A percentile compares a stretch with the other conserved stretches of the same genome.
These are phyloP conservation scores for Nannochloropsis gaditana DNA, from an alignment of 108 stramenopile genomes.

Conservation along the genomic window DNA sequence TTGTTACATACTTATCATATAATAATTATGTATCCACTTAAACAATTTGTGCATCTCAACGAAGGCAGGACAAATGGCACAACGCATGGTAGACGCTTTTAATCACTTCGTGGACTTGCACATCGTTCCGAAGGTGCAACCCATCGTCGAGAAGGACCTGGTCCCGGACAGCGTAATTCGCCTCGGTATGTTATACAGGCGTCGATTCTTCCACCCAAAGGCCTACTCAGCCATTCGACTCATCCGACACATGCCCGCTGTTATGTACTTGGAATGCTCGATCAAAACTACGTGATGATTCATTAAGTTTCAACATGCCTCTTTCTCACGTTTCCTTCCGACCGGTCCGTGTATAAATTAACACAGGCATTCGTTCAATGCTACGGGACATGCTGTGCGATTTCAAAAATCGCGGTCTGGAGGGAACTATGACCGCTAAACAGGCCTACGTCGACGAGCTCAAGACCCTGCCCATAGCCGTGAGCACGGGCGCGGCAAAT, in stretches of 20 bases:
- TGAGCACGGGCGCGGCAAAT: conserved; percentile 69
- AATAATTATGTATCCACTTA: too few species aligned
- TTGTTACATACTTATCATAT: too few species aligned
- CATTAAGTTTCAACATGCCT: neutral
- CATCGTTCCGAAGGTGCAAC: conserved; percentile 15
- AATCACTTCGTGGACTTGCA: neutral
- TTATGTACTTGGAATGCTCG: too few species aligned
- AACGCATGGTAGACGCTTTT: conserved; percentile 1
- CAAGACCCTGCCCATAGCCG: conserved; percentile 64
- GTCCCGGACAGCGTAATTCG: conserved; percentile 53
- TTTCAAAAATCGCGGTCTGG: neutral
- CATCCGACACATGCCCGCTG: too few species aligned
- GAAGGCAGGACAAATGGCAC: neutral
- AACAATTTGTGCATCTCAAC: neutral
- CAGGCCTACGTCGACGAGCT: conserved; percentile 53
- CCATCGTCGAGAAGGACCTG: conserved; percentile 53
- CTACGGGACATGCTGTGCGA: neutral
- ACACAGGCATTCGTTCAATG: neutral
- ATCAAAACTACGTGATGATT: neutral
- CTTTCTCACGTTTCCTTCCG: neutral
- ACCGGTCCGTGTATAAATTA: neutral
- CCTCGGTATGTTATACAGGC: conserved; percentile 28
- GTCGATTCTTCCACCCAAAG: too few species aligned
- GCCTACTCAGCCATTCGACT: too few species aligned
- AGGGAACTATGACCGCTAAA: conserved; percentile 33